Evolutionary conservation across 2,329 filamentous ascomycete species (phyloP), one percentile per base, ranked within the genome.

Genomic region (Myrmaecium sp.): DNA sequence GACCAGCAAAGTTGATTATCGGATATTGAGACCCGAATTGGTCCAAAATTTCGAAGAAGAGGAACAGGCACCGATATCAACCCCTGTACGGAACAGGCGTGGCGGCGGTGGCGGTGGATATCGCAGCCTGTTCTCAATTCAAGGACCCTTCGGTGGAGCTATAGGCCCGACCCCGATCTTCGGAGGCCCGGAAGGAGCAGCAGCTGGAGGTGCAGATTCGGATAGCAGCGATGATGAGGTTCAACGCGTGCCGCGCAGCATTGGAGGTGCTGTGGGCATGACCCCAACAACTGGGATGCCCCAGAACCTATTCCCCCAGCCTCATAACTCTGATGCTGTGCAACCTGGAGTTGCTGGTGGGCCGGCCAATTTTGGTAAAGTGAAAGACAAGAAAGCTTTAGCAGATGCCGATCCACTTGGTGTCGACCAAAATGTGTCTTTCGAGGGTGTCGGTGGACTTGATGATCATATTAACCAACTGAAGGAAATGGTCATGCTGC

Each of bases 401-500:
- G 86, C 86, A 13, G 89, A 98, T 55, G 81, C 84, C 3, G 89
- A 95, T 46, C 89, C 89, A 23, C 66, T 98, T 3, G 89, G 89
- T 6, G 83, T 98, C 17, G 84, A 95, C 45, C 60, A 86, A 44
- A 86, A 72, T 42, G 82, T 98, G 34, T 84, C 84, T 45, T 94
- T 98, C 48, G 86, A 80, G 49, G 81, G 84, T 37, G 84, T 98
- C 30, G 89, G 89, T 44, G 89, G 89, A 21, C 58, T 98, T 23
- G 74, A 92, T 47, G 76, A 81, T 18, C 86, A 95, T 46, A 94
- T 98, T 46, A 83, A 94, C 46, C 82, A 94, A 51, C 64, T 98
- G 34, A 95, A 98, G 53, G 89, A 98, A 55, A 98, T 98, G 89
- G 86, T 98, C 11, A 79, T 86, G 37, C 65, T 98, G 33, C 89